Evolutionary conservation across 2,329 filamentous ascomycete species (phyloP), one percentile per base, ranked within the genome.

Genomic region (Cadophora sp.): DNA sequence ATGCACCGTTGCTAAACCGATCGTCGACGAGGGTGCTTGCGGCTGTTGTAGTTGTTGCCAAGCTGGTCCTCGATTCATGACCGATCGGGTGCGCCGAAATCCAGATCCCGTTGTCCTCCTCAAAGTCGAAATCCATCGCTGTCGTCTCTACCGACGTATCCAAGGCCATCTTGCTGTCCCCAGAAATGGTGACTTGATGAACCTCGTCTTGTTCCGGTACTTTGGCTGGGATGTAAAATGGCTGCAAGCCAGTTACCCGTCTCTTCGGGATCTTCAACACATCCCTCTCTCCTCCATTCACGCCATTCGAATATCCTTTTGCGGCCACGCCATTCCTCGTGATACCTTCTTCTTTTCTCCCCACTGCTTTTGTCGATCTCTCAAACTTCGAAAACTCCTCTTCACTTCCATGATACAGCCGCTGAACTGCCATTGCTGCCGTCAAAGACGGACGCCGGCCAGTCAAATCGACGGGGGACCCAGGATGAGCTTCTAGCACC

Each of bases 301-400:
- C 66, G 48, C 43, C 55, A 59, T 58, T 60, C 50, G 39, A 50
- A 50, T 39, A 66, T 66, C 50, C 59, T 73, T 76, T 76, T 72
- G 73, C 75, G 75, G 74, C 73, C 75, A 74, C 71, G 73, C 70
- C 73, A 66, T 72, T 71, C 73, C 68, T 71, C 70, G 59, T 74
- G 68, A 76, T 68, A 67, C 58, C 64, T 70, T 74, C 71, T 72
- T 75, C 72, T 66, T 55, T 73, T 68, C 64, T 71, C 67, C 67
- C 70, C 66, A 51, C 62, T 58, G 62, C 58, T 64, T 65, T 68
- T 60, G 67, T 68, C 55, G 68, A 71, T 66, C 60, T 73, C 64
- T 71, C 67, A 69, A 69, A 72, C 41, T 66, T 71, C 56, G 68
- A 68, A 62, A 73, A 56, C 59, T 72, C 71, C 63, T 67, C 65